These are phyloP conservation scores for Phialocephala subalpina DNA, from an alignment of 2,329 filamentous ascomycete species.

Conservation along the genomic window DNA sequence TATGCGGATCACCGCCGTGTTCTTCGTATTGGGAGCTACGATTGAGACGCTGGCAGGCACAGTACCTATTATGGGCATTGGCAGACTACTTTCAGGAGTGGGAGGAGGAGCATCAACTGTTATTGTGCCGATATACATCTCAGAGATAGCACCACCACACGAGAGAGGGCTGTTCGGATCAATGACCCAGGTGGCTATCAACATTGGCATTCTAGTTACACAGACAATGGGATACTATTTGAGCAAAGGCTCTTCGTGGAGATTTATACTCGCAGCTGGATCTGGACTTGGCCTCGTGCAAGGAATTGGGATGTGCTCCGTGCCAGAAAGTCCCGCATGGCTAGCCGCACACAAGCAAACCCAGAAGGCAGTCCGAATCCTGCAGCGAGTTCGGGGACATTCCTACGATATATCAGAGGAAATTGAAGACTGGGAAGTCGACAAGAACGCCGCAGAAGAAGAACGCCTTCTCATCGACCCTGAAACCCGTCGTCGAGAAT, in stretches of 20 bases:
- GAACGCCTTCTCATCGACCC: constrained; percentile 39
- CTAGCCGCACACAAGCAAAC: constrained; percentile 72
- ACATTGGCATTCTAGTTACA: constrained; percentile 84
- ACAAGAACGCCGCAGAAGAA: constrained; percentile 40
- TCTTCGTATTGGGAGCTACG: constrained; percentile 79
- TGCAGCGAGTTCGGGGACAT: constrained; percentile 80
- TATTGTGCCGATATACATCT: constrained; percentile 93
- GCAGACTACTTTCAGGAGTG: constrained; percentile 81
- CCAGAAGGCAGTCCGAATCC: constrained; percentile 66
- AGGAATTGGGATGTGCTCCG: constrained; percentile 72
- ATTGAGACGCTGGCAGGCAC: constrained; percentile 76
- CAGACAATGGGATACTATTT: constrained; percentile 89
- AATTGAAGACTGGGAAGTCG: constrained; percentile 65
- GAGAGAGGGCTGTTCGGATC: constrained; percentile 81
- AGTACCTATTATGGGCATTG: constrained; percentile 73
- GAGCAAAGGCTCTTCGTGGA: constrained; percentile 81
- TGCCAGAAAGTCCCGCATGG: constrained; percentile 90
- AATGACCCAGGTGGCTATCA: constrained; percentile 94
- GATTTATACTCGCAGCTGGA: constrained; percentile 80
- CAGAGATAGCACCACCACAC: constrained; percentile 81
- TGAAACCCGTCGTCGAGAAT: constrained; percentile 33
- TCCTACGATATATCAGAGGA: constrained; percentile 77
- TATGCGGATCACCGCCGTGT: constrained; percentile 79
- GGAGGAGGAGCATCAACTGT: constrained; percentile 91
- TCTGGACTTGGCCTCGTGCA: constrained; percentile 74